These are phyloP conservation scores for Lunasporangiospora selenospora DNA, from an alignment of 192 early-diverging fungal genomes.

Conservation along the genomic window DNA sequence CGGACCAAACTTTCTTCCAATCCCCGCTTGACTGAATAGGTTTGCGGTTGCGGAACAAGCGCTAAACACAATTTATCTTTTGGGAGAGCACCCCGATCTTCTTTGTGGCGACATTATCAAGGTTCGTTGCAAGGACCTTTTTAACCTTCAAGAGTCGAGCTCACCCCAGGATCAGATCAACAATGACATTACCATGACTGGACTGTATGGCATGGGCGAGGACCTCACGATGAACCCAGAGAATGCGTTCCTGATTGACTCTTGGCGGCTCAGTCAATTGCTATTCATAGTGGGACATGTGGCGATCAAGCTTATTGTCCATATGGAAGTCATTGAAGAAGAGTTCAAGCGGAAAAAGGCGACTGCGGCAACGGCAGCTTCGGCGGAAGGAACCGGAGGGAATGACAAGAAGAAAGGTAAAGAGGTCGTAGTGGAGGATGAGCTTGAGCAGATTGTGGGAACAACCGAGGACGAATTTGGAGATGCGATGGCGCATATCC, in stretches of 20 bases:
- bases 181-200: background rate
- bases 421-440: constrained; percentile 68
- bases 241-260: constrained; percentile 42
- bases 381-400: constrained; percentile 5
- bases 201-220: constrained; percentile 11
- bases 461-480: constrained; percentile 96
- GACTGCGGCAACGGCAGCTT: constrained; percentile 10
- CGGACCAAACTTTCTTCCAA: too few relatives aligned
- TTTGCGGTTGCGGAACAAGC: constrained; percentile 94
- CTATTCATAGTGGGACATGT: constrained; percentile 95
- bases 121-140: constrained; percentile 67
- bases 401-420: constrained; percentile 47
- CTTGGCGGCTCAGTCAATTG: constrained; percentile 85
- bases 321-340: constrained; percentile 92
- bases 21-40: constrained; percentile 62
- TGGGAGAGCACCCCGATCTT: constrained; percentile 91
- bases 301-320: constrained; percentile 95
- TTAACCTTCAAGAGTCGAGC: constrained; percentile 51
- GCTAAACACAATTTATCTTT: constrained; percentile 88
- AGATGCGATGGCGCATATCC: constrained; percentile 84
- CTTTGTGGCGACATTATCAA: constrained; percentile 83
- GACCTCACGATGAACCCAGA: constrained; percentile 36
- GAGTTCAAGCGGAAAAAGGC: constrained; percentile 90
- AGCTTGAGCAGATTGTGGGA: constrained; percentile 92
- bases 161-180: constrained; percentile 47